Conservation (phyloP, 768 basidiomycete species). For the Cytidiella melzeri region DNA sequence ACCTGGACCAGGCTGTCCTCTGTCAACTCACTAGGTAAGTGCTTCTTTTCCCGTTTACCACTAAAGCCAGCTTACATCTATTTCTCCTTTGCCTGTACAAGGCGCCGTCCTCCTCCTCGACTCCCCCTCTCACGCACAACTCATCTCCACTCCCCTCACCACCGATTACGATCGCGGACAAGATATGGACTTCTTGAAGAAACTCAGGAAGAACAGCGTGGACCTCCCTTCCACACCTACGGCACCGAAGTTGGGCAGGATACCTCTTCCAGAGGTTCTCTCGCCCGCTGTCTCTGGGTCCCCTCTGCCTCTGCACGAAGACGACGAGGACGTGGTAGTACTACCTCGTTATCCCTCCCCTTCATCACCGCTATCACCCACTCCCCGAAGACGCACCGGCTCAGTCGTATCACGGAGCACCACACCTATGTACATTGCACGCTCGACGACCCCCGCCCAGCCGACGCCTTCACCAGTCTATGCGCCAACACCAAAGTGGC, state of each 20-base stretch:
- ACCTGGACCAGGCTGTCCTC: slow-evolving; percentile 6
- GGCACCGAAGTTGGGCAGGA: slow-evolving; percentile 13
- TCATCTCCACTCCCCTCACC: slow-evolving; percentile 3
- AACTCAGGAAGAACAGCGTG: slow-evolving; percentile 3
- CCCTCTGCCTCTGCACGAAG: background rate
- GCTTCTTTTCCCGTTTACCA: background rate
- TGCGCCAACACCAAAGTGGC: slow-evolving; percentile 4
- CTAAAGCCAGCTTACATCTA: background rate
- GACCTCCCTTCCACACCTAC: slow-evolving; percentile 10
- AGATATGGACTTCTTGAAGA: slow-evolving; percentile 6
- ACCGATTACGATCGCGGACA: slow-evolving; percentile 4
- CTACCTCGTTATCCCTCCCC: background rate
- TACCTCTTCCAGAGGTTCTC: slow-evolving; percentile 12
- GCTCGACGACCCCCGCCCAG: background rate
- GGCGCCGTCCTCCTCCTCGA: background rate
- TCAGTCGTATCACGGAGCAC: slow-evolving; percentile 4
- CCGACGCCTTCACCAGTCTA: background rate
- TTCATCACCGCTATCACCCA: slow-evolving; percentile 3
- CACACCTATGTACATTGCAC: background rate
- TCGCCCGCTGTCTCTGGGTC: background rate
- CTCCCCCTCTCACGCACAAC: background rate
- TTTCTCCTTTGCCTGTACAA: background rate
- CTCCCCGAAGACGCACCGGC: background rate
- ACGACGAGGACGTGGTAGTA: background rate
- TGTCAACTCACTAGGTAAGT: background rate